Base-by-base conservation (phyloP, 768 basidiomycete genomes). In the Leccinellum rugosiceps region DNA sequence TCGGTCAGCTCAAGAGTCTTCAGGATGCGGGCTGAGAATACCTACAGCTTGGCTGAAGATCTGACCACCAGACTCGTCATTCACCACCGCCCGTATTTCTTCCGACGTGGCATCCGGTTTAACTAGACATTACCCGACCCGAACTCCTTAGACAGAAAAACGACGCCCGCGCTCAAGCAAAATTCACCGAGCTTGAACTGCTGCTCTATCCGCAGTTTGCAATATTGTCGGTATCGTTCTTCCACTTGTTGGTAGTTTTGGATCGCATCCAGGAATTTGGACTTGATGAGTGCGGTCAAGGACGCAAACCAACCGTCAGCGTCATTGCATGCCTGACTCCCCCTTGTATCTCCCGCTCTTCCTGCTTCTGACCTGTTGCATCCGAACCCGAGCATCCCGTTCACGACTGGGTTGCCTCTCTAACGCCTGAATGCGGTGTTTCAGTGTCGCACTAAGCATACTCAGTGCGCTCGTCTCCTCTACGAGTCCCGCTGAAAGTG, bases 31-130 rank as follows among this genome's bases (percentile, higher is more conserved):
- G 30, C 11, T 19, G 35, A 17, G 34, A 15, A 21, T 1, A 64
- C 78, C 30, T 67, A 92, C 91, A 57, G 90, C 90, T 75, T 92
- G 91, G 57, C 87, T 86, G 79, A 98, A 98, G 54, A 97, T 87
- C 71, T 97, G 94, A 28, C 83, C 81, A 49, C 87, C 87, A 50
- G 80, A 81, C 47, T 90, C 86, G 64, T 92, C 88, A 63, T 94
- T 87, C 31, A 94, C 86, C n/a, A 91, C 94, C 13, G 90, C 86
- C 48, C 79, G 77, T 59, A 98, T 78, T 73, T 98, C 95, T 55
- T 96, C 92, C 1, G 86, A 86, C 0, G 92, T 85, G 5, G 95
- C 95, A 73, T 95, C 86, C 49, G 94, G 94, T 76, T 97, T 97
- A 55, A 94, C 94, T 92, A 59, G 15, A 32, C 5, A 38, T 35